phyloP scores from a whole-genome alignment of 2,329 filamentous ascomycete species.

The Corinectria fuckeliana region DNA sequence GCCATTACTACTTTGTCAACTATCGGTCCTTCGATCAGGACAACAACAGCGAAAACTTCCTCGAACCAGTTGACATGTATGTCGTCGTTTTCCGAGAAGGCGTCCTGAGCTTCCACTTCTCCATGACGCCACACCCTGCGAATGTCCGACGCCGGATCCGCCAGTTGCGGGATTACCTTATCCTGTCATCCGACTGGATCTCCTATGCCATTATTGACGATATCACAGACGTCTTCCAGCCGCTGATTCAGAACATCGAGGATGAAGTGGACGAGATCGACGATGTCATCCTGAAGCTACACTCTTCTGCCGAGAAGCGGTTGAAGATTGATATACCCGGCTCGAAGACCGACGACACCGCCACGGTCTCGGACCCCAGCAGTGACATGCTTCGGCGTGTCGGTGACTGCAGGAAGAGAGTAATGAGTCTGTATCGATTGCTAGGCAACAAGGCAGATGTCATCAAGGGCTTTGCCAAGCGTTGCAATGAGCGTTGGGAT shows the following conservation, averaged over 20 bases:
- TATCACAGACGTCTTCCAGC: slow-evolving; percentile 95
- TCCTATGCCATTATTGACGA: slow-evolving; percentile 98
- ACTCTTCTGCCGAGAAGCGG: slow-evolving; percentile 62
- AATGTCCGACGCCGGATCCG: slow-evolving; percentile 94
- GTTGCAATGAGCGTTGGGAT: slow-evolving; percentile 98
- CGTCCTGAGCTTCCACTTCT: slow-evolving; percentile 95
- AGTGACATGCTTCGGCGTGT: slow-evolving; percentile 91
- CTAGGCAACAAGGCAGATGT: slow-evolving; percentile 98
- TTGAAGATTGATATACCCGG: slow-evolving; percentile 50
- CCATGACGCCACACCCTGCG: slow-evolving; percentile 92
- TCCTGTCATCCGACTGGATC: slow-evolving; percentile 95
- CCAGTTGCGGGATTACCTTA: slow-evolving; percentile 91
- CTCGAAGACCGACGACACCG: slow-evolving; percentile 54
- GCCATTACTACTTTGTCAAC: slow-evolving; percentile 98
- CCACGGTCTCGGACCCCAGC: slow-evolving; percentile 54
- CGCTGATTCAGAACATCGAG: slow-evolving; percentile 90
- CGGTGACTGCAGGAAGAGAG: slow-evolving; percentile 93
- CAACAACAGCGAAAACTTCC: slow-evolving; percentile 82
- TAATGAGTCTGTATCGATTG: slow-evolving; percentile 93
- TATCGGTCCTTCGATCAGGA: slow-evolving; percentile 98
- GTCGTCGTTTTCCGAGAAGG: slow-evolving; percentile 96
- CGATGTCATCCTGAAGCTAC: slow-evolving; percentile 84
- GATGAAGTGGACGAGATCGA: slow-evolving; percentile 98
- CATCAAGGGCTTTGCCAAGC: slow-evolving; percentile 98
- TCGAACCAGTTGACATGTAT: slow-evolving; percentile 97